Base-by-base conservation (phyloP, 768 basidiomycete genomes). In the Russula brevipes region DNA sequence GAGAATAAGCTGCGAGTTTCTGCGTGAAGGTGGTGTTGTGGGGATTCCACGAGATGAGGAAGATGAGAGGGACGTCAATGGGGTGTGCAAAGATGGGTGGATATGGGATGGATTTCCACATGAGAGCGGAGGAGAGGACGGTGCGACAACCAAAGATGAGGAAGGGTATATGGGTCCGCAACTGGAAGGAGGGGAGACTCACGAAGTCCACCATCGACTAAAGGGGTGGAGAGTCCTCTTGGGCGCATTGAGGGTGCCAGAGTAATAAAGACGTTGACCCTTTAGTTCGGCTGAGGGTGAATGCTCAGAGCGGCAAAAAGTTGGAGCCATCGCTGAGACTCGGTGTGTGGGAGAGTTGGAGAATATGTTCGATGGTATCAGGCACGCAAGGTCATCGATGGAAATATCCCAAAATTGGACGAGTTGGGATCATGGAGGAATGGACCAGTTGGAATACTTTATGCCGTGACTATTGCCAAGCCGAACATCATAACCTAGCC, bases 401-500 rank as follows among this genome's bases (percentile, higher is more conserved):
- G 82, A 84, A 69, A 80, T 89, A 69, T 91, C 83, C 91, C 91
- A 93, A 70, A 93, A 93, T 85, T 85, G 63, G 75, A 69, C 0
- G 85, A 82, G 71, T 81, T 86, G 5, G 90, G 87, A 24, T 81
- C 80, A 72, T 84, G 78, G 68, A 86, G n/a, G 82, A 46, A 90
- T 81, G 3, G 83, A 87, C 70, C 93, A 93, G 70, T 88, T 90
- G 33, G 90, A 92, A 70, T 93, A 93, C 70, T 93, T 93, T 77
- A 93, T 93, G 5, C 91, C 91, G 60, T 87, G 83, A 71, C 89
- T 89, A 70, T 89, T 90, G 7, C 91, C 86, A 3, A 92, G 76
- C 91, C 91, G 92, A 38, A 93, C 90, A 61, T 93, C 91, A 69
- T 85, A 93, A 8, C 91, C 91, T 68, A 81, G 80, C 73, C 92